Evolutionary conservation across 352 stramenopile genomes (phyloP), one percentile per base, ranked within the genome.

Genomic region (Phytophthora capsici): DNA sequence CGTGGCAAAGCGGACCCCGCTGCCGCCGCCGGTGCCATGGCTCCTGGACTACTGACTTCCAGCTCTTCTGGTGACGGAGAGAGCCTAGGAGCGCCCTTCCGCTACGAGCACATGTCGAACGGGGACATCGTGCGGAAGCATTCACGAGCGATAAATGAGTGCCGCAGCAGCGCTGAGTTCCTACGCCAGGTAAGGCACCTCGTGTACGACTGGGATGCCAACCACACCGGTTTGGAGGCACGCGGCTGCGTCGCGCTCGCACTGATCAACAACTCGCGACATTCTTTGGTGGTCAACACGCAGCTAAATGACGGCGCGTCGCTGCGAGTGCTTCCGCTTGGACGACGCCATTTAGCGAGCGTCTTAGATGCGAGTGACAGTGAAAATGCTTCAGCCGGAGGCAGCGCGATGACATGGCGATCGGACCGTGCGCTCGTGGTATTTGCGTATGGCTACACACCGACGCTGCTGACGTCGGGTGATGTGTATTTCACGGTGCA

Each of bases 381-480:
- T 19, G 53, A 40, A 22, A 10, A 40, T 32, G 44, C 50, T 34
- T 57, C 41, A 38, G 9, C 28, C 45, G 67, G 46, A 57, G 67
- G 59, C 4, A 83, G 57, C 34, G 60, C 78, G 13, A 66, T 41
- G 12, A 36, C 38, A 3, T 95, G 88, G 88, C 50, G 83, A 20
- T 62, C 80, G 0, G 86, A 95, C 26, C 88, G 88, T 23, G 71
- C 76, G 1, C 48, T 94, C 22, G 78, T 95, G 25, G 70, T 94
- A 19, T 93, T 95, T 62, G 88, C 86, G 9, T 95, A 86, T 59
- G 88, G 88, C 19, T 95, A 95, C 72, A 95, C 86, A 9, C 88
- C 88, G 28, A 94, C 88, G 28, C 55, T 93, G 23, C 65, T 95
- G 28, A 94, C 88, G 26, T 91, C 84, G 13, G 86, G 88, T 8